phyloP scores from a whole-genome alignment of 352 stramenopile genomes.

The Pythium myriotylum region DNA sequence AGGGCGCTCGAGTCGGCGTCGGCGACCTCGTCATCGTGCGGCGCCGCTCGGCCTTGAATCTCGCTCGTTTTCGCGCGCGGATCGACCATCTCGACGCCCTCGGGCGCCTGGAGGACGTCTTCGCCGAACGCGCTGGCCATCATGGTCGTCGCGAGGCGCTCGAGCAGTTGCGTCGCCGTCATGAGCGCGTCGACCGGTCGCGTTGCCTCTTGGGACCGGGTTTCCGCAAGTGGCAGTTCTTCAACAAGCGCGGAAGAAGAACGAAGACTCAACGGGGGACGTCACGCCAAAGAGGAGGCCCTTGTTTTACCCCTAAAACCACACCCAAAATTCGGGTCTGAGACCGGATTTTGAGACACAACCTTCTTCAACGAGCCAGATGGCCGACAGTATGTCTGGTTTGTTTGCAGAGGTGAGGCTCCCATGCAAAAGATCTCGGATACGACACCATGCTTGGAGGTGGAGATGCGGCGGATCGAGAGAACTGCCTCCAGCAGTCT shows the following conservation, averaged over 20 bases:
- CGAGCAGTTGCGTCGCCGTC: slow-evolving; percentile 28
- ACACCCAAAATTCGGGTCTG: neutral
- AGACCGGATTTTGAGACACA: too few species aligned
- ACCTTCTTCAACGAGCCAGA: too few species aligned
- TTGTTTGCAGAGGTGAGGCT: too few species aligned
- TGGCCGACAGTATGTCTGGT: too few species aligned
- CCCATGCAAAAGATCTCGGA: too few species aligned
- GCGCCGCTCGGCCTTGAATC: neutral
- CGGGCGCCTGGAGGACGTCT: neutral
- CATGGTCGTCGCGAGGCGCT: slow-evolving; percentile 28
- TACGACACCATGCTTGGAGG: too few species aligned
- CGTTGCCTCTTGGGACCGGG: slow-evolving; percentile 12
- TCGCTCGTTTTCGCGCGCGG: slow-evolving; percentile 8
- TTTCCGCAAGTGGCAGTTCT: slow-evolving; percentile 23
- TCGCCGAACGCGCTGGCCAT: slow-evolving; percentile 15
- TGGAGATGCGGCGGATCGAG: too few species aligned
- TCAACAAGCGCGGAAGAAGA: slow-evolving; percentile 20
- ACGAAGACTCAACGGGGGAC: neutral
- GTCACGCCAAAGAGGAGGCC: slow-evolving; percentile 2
- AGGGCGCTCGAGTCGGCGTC: neutral
- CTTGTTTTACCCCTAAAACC: neutral
- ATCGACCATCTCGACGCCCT: slow-evolving; percentile 5
- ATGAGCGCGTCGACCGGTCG: neutral
- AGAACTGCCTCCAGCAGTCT: too few species aligned
- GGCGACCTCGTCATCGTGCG: neutral